Conservation (phyloP, 768 basidiomycete species). For the Hericium erinaceus region DNA sequence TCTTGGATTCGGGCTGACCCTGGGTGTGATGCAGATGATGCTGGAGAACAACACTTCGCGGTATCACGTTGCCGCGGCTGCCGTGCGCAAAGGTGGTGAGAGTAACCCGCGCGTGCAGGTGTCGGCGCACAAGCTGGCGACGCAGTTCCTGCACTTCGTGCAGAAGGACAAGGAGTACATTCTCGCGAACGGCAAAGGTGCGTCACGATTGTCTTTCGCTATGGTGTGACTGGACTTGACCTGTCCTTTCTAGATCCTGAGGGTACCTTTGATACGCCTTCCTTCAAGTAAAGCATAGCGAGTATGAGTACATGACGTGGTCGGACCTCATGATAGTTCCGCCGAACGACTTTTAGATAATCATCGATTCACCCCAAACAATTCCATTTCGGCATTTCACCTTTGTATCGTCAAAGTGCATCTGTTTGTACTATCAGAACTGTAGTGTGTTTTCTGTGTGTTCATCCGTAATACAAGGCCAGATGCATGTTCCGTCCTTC, state of each 20-base stretch:
- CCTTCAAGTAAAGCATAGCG: conserved; percentile 8
- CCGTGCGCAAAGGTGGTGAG: conserved; percentile 45
- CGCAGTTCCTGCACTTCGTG: conserved; percentile 49
- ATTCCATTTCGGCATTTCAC: too few species aligned
- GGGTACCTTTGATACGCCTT: conserved; percentile 17
- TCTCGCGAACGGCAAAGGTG: conserved; percentile 48
- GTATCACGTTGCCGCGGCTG: conserved; percentile 54
- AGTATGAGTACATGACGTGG: not conserved
- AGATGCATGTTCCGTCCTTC: too few species aligned
- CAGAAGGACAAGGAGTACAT: conserved; percentile 57
- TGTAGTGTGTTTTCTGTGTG: too few species aligned
- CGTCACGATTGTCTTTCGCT: not conserved
- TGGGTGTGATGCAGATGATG: conserved; percentile 51
- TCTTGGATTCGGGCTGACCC: not conserved
- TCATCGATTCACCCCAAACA: too few species aligned
- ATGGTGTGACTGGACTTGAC: not conserved
- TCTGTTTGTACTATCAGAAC: too few species aligned
- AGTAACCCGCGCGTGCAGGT: conserved; percentile 47
- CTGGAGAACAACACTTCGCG: conserved; percentile 59
- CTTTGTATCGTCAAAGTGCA: too few species aligned
- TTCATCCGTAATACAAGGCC: too few species aligned
- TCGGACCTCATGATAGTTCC: too few species aligned
- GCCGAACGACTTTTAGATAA: too few species aligned
- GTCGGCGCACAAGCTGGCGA: conserved; percentile 47
- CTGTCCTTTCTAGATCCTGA: conserved; percentile 20